A percentile compares a stretch with the other conserved stretches of the same genome.
These are phyloP conservation scores for Kluyveromyces dobzhanskii DNA, from an alignment of 805 yeast species.

Conservation along the genomic window DNA sequence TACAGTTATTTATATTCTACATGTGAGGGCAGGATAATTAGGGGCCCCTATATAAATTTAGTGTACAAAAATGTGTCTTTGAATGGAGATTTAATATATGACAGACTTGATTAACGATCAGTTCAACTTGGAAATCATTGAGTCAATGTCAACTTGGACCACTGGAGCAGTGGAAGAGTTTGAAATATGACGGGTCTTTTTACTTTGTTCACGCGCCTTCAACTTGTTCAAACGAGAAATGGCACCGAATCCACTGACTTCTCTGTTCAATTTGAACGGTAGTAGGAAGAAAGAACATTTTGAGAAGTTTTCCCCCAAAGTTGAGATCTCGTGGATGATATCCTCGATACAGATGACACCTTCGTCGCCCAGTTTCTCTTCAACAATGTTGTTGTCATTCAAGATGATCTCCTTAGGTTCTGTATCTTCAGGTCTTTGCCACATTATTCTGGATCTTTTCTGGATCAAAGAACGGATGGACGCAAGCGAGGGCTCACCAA, in stretches of 20 bases:
- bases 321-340: constrained; percentile 59
- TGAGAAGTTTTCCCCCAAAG: constrained; percentile 59
- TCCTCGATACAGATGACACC: constrained; percentile 79
- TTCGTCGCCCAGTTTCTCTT: constrained; percentile 58
- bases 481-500: constrained; percentile 66
- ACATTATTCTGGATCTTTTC: constrained; percentile 59
- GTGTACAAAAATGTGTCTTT: no score
- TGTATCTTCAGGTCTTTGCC: constrained; percentile 26
- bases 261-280: constrained; percentile 63
- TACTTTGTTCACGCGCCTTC: constrained; percentile 44
- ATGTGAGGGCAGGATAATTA: no score
- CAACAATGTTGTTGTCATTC: constrained; percentile 69
- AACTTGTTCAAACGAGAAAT: constrained; percentile 59
- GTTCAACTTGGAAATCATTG: constrained; percentile 57
- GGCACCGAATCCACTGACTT: constrained; percentile 69
- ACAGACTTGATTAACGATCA: constrained; percentile 21
- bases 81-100: no score
- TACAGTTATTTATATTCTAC: no score
- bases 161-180: constrained; percentile 60
- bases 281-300: constrained; percentile 51
- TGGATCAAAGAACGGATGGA: constrained; percentile 67
- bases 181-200: constrained; percentile 34
- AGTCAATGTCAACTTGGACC: constrained; percentile 65
- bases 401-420: constrained; percentile 39
- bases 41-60: no score